Evolutionary conservation across 176 grass and related monocot genomes (phyloP), one percentile per base, ranked within the genome.

Genomic region (Aegilops longissima): DNA sequence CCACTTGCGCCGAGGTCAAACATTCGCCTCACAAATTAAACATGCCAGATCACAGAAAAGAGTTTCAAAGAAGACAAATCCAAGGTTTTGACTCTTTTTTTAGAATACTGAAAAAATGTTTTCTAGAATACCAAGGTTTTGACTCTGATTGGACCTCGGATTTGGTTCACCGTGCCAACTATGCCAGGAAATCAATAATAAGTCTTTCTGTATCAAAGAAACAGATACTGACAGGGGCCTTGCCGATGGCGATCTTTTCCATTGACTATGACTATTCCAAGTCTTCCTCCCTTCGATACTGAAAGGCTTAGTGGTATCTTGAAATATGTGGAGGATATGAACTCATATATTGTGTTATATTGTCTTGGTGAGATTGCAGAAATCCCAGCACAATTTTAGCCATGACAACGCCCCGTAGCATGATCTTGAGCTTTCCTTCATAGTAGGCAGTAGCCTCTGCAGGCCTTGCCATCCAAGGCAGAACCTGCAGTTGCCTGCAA

Each of bases 361-460:
- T 23, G 12, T 24, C 36, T 42, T 72, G 69, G 69, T 21, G 36
- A 42, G 21, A 39, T 38, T 70, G 69, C 56, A 42, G 69, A 38
- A 72, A 42, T 24, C 69, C 10, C 42, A 21, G 69, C 38, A 42
- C 36, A 36, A 72, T 72, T 42, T 42, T 73, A 24, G 21, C 36
- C 70, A 73, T 44, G 70, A 24, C 4, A 73, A 73, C 5, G 11
- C 70, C 36, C 70, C 12, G 23, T 73, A 44, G 20, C 70, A 73
- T 73, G 70, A 42, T 73, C 36, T 23, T 73, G 38, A 73, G 70
- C 70, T 73, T 73, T 73, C 70, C 38, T 73, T 73, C 70, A 44
- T 73, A 25, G 21, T 25, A 25, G 25, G 25, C 25, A 25, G 25
- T 40, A 73, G 70, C 38, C 44, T 73, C 38, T 44, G 38, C 35